Percentiles rank a stretch among this genome's conserved stretches.
Evolutionary conservation across 2,329 filamentous ascomycete genomes (phyloP).

Genomic region (Arthrobotrys pseudoclavata): DNA sequence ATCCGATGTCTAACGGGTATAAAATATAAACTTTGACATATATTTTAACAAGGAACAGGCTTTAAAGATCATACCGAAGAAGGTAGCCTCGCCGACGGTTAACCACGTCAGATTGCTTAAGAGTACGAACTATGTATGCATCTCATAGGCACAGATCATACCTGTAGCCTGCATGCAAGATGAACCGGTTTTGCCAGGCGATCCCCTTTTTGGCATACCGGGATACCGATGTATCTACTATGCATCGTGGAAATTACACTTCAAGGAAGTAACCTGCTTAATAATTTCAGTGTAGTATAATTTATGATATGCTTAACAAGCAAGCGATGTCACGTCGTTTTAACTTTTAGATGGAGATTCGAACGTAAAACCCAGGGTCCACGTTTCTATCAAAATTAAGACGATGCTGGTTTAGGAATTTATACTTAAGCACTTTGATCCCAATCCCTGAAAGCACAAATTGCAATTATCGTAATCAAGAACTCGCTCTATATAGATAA

Average conservation of each 20-base stretch:
- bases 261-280: background rate
- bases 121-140: background rate
- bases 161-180: background rate
- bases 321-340: too few relatives aligned
- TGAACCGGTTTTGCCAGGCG: conserved; percentile 3
- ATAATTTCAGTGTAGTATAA: background rate
- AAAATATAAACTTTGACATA: background rate
- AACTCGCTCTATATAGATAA: conserved; percentile 9
- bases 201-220: background rate
- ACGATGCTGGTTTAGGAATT: too few relatives aligned
- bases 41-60: background rate
- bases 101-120: conserved; percentile 16
- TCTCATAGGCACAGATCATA: conserved; percentile 3
- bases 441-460: too few relatives aligned
- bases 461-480: background rate
- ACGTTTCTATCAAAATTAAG: too few relatives aligned
- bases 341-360: too few relatives aligned
- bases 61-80: background rate
- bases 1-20: background rate
- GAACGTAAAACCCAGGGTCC: too few relatives aligned
- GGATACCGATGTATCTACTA: conserved; percentile 15
- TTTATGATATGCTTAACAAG: background rate
- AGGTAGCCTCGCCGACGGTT: background rate
- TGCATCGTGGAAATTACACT: background rate
- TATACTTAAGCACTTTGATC: background rate